Conservation (phyloP, 2,329 filamentous ascomycete genomes). For the Epichloe hybrida region DNA sequence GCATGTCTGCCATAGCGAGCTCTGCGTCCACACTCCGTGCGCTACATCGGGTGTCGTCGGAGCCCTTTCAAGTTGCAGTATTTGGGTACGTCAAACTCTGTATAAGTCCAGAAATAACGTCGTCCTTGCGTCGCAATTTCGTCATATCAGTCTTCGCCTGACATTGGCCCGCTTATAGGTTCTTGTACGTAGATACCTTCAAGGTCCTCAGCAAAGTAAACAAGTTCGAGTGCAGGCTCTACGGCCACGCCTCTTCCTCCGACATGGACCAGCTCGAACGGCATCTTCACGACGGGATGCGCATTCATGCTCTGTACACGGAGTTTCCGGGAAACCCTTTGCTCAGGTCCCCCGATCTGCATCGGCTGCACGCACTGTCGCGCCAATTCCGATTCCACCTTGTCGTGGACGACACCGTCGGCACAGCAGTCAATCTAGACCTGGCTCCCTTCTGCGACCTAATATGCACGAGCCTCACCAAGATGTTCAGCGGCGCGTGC, state of each 20-base stretch:
- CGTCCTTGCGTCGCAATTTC: no score
- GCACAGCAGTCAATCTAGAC: slow-evolving; percentile 31
- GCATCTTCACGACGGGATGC: slow-evolving; percentile 22
- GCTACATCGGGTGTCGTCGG: neutral
- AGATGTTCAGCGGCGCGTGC: slow-evolving; percentile 40
- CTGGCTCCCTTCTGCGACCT: slow-evolving; percentile 33
- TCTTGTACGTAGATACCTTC: slow-evolving; percentile 18
- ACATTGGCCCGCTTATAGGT: slow-evolving; percentile 7
- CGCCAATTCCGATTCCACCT: slow-evolving; percentile 26
- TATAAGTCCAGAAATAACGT: no score
- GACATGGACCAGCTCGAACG: slow-evolving; percentile 27
- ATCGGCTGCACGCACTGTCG: slow-evolving; percentile 14
- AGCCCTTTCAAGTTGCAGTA: slow-evolving; percentile 10
- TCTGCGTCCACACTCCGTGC: slow-evolving; percentile 8
- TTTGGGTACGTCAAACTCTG: slow-evolving; percentile 12
- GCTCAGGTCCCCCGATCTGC: slow-evolving; percentile 16
- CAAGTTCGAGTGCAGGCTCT: slow-evolving; percentile 25
- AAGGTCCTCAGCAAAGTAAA: slow-evolving; percentile 16
- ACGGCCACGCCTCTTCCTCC: slow-evolving; percentile 24
- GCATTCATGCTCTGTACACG: slow-evolving; percentile 30
- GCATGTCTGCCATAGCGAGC: slow-evolving; percentile 35
- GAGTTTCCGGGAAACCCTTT: slow-evolving; percentile 27
- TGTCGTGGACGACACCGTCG: slow-evolving; percentile 32
- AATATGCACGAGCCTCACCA: slow-evolving; percentile 37
- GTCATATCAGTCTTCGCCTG: no score